Base-by-base conservation (phyloP, 768 basidiomycete species). In the Naematelia encephala region DNA sequence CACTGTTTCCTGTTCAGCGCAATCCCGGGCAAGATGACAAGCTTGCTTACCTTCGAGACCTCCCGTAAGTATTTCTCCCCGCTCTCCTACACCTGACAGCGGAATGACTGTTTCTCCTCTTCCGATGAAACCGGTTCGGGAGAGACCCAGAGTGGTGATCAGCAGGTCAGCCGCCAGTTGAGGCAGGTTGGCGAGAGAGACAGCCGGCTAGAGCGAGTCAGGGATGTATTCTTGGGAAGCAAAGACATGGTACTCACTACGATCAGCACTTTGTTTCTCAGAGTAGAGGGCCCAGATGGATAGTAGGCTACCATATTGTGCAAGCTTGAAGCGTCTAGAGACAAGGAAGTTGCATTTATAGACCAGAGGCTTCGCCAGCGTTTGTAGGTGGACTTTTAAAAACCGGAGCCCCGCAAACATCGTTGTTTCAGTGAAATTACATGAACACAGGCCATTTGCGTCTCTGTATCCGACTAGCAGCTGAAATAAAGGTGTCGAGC, bases 121-220 rank as follows among this genome's bases (percentile, higher is more conserved):
- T 66, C 90, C 84, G 48, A 90, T 80, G 10, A 84, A 76, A 29
- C 86, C 90, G 5, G 89, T 77, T 47, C 82, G 80, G 52, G 79
- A 74, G 21, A 91, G 80, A 27, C 80, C 80, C 48, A 89, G 79
- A 1, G 86, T 85, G 3, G 86, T 76, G 61, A 90, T 85, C 60
- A 91, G 78, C 16, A 91, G 78, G 76, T 91, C 89, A 10, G 79
- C 84, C 0, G 88, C 84, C 12, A 91, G 81, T 69, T 91, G 89
- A n/a, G 85, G 81, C 44, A 91, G 82, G 78, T 91, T 91, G 49
- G 87, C 89, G 11, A 84, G 83, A 4, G 89, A 90, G 11, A 91
- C 87, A 45, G 89, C 70, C 29, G 90, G 89, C 83, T 84, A 53
- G 5, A n/a, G 21, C 5, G 25, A 5, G 51, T 43, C 27, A 58